Conservation (phyloP, 1,284 basidiomycete species). For the Boletus semigastroideus region DNA sequence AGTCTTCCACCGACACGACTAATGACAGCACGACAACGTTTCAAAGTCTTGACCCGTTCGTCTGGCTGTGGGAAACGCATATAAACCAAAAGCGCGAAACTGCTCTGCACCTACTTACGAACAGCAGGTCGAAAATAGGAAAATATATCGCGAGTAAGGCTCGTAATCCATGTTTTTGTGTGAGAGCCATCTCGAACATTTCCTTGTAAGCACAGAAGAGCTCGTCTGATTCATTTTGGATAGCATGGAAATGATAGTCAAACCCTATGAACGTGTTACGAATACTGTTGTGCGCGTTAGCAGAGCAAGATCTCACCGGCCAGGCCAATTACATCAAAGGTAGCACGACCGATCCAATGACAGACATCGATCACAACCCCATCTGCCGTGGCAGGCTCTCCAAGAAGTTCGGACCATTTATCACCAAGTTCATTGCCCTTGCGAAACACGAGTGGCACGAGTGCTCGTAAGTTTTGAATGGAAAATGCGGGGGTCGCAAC, state of each 20-base stretch:
- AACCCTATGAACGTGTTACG: constrained; percentile 50
- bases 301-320: constrained; percentile 47
- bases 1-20: constrained; percentile 64
- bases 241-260: constrained; percentile 76
- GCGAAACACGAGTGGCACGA: constrained; percentile 67
- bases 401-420: constrained; percentile 53
- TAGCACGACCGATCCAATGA: constrained; percentile 72
- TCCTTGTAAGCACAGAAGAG: constrained; percentile 75
- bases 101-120: constrained; percentile 44
- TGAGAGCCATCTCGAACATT: constrained; percentile 74
- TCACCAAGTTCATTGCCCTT: constrained; percentile 65
- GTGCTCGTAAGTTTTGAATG: constrained; percentile 64
- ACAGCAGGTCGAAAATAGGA: constrained; percentile 55
- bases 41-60: constrained; percentile 46
- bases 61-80: constrained; percentile 48
- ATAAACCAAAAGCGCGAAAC: neutral
- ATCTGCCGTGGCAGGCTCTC: constrained; percentile 11
- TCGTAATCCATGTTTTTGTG: constrained; percentile 49
- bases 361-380: constrained; percentile 55
- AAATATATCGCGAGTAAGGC: constrained; percentile 56
- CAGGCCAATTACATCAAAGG: constrained; percentile 79
- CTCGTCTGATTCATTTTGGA: constrained; percentile 72
- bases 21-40: constrained; percentile 61
- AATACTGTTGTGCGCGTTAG: neutral
- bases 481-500: constrained; percentile 78